A percentile compares a stretch with the other conserved stretches of the same genome.
Conservation (phyloP, 2,329 filamentous ascomycete genomes). For the Fusarium metavorans region DNA sequence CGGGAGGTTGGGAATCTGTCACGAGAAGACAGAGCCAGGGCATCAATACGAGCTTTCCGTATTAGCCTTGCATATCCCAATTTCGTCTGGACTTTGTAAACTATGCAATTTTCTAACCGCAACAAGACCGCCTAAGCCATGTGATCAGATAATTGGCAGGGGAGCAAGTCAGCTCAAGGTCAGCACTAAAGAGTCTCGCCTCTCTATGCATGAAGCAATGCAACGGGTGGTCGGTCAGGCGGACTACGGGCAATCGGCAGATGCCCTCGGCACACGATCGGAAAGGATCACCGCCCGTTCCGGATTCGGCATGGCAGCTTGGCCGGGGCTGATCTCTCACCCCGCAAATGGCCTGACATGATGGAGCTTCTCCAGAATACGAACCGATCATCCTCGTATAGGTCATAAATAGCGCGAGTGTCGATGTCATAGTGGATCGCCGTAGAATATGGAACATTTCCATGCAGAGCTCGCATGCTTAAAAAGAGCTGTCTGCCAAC, state of each 20-base stretch:
- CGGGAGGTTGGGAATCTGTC: background rate
- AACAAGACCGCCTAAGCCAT: background rate
- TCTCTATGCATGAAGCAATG: background rate
- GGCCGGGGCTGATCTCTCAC: background rate
- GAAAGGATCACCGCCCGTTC: background rate
- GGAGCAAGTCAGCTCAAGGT: background rate
- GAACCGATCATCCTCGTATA: constrained; percentile 11
- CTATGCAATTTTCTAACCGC: background rate
- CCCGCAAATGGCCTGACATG: background rate
- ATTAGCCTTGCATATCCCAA: background rate
- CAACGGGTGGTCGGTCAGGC: background rate
- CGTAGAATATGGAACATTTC: background rate
- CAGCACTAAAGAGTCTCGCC: background rate
- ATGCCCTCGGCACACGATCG: background rate
- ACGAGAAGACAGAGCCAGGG: background rate
- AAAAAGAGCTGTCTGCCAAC: constrained; percentile 12
- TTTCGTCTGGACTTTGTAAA: background rate
- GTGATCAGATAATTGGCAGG: background rate
- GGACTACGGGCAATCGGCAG: background rate
- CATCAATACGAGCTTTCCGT: background rate
- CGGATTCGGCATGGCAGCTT: background rate
- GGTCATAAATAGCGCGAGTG: constrained; percentile 18
- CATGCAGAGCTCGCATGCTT: constrained; percentile 5
- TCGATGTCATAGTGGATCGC: constrained; percentile 3
- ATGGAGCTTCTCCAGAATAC: constrained; percentile 10